phyloP scores from a whole-genome alignment of 2,329 filamentous ascomycete species.

The Talaromyces albobiverticillius region DNA sequence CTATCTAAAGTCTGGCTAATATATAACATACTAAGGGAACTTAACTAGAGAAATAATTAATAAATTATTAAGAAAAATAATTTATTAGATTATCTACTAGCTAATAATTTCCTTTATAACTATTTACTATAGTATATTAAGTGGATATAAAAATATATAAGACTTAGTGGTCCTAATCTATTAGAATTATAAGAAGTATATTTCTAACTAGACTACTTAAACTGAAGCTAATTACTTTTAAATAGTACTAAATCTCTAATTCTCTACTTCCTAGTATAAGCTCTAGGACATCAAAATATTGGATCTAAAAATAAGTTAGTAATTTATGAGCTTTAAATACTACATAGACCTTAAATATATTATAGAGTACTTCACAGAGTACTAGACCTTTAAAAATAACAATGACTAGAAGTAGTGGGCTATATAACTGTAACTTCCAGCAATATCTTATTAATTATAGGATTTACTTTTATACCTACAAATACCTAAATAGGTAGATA shows the following conservation, averaged over 20 bases:
- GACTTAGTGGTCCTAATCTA: too few species aligned
- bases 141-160: too few species aligned
- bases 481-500: conserved; percentile 21
- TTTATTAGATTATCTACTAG: too few species aligned
- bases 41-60: conserved; percentile 15
- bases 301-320: background rate
- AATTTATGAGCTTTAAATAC: background rate
- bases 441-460: conserved; percentile 35
- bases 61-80: too few species aligned
- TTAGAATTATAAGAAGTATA: too few species aligned
- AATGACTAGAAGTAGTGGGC: conserved; percentile 26
- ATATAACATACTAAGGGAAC: conserved; percentile 19
- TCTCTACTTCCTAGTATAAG: too few species aligned
- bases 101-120: too few species aligned
- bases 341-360: too few species aligned
- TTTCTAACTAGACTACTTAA: too few species aligned
- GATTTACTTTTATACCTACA: conserved; percentile 27
- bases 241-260: too few species aligned
- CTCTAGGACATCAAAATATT: background rate
- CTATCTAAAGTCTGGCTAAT: conserved; percentile 24
- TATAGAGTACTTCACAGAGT: conserved; percentile 14
- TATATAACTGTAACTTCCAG: conserved; percentile 36
- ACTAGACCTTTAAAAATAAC: conserved; percentile 21
- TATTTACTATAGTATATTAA: too few species aligned
- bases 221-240: too few species aligned